Evolutionary conservation across 1,139 yeast species (phyloP), one percentile per base, ranked within the genome.

Genomic region (Kluyveromyces sp.): DNA sequence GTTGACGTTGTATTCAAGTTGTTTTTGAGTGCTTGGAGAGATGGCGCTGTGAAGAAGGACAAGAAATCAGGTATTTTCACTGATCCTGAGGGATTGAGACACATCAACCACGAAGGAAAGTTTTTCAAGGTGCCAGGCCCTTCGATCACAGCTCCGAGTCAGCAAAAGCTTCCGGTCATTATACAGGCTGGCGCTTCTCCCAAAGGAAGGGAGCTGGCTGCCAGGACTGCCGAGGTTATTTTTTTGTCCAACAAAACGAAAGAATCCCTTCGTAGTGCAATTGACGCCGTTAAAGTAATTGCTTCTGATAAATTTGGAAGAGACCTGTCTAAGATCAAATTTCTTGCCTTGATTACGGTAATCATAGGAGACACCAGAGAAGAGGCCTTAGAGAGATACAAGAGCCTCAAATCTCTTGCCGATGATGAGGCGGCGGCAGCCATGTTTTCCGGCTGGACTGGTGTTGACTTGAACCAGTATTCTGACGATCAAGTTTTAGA

Each of bases 141-240:
- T 8, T 62, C 55, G 45, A 66, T 70, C 39, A 63, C 71, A 9
- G 68, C 66, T 40, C 75, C 75, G 18, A 65, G 73, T 11, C 69
- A 69, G 12, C 74, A 70, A 47, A 66, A 74, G 55, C 55, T 71
- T 17, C 75, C 75, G 2, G 66, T 70, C 16, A 61, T 72, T 42
- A 62, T 71, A 38, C 77, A 72, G 53, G 77, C 77, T 1, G 77
- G 77, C 29, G 64, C 74, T 12, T 71, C 75, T 2, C 58, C 65
- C 32, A 66, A 66, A 31, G 77, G 77, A 26, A 62, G 61, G 41
- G 65, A 65, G 3, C 63, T 69, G 50, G 76, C 74, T 32, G 75
- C 77, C 18, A 66, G 66, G 49, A 67, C 70, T 52, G 75, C 72
- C 7, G 76, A 71, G 49, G 61, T 65, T 9, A 69, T 70, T 25